Base-by-base conservation (phyloP, 139 green algal genomes). In the Asterochloris erici region DNA sequence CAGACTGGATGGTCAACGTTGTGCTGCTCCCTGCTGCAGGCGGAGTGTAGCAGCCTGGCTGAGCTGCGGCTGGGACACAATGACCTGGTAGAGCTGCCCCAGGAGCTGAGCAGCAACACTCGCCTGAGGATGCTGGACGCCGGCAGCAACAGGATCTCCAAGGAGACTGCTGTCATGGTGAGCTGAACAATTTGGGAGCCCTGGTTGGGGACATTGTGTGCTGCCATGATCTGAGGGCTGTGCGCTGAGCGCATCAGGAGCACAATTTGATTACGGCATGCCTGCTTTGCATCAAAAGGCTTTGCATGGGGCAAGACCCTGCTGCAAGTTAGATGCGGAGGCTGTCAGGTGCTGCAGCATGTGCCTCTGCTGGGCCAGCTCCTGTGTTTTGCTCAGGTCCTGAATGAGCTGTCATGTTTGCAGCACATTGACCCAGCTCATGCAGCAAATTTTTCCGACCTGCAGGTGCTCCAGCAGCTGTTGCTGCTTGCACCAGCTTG, bases 31-130 rank as follows among this genome's bases (percentile, higher is more conserved):
- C 38, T 54, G 38, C 38, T 54, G 38, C 38, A 54, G 38, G 38
- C 38, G 9, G 60, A 80, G 9, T 80, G 76, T 29, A 68, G 60
- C 23, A 69, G 47, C 24, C n/a, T 80, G 23, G 76, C 76, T 69
- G 76, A 80, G 76, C 60, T 80, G 23, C 76, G 76, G 47, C 23
- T 80, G 60, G 68, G 76, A n/a, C 54, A 80, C 60, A 80, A 80
- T 60, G 76, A 61, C 21, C 0, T 80, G 23, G 14, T 14, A 38
- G 54, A 54, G 29, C 76, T 80, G 4, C 76, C 76, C 17, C 23
- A 54, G 9, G 76, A 80, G 11, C 76, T 80, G 60, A 80, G 60
- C 60, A 69, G 60, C 17, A 80, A 80, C 24, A 19, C 1, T 0
- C n/a, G 76, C 15, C 76, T 80, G 24, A 80, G 68, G 76, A 80